phyloP scores from a whole-genome alignment of 129 eudicot species.

The Logfia minima region DNA sequence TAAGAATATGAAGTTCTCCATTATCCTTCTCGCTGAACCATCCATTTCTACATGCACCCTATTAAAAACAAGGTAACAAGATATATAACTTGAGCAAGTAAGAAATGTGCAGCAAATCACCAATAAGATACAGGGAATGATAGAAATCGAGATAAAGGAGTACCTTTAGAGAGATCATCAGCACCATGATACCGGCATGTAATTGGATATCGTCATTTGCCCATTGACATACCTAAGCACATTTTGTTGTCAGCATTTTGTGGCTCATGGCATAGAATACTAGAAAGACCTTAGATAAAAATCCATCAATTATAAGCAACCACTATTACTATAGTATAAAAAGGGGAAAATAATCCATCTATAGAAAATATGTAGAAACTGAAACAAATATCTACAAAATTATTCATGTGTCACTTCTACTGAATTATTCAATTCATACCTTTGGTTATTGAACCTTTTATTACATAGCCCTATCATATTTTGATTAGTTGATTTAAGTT shows the following conservation, averaged over 20 bases:
- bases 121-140: background rate
- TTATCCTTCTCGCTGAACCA: constrained; percentile 68
- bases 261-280: background rate
- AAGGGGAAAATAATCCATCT: background rate
- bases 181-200: constrained; percentile 70
- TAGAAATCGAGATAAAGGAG: constrained; percentile 4
- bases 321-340: background rate
- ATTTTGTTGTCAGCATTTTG: background rate
- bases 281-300: background rate
- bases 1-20: constrained; percentile 53
- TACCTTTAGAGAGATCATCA: constrained; percentile 86
- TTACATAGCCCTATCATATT: background rate
- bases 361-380: background rate
- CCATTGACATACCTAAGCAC: constrained; percentile 13
- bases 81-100: constrained; percentile 1
- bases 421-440: background rate
- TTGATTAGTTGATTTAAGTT: background rate
- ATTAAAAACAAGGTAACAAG: constrained; percentile 21
- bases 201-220: constrained; percentile 32
- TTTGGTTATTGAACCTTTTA: background rate
- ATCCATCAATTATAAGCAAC: background rate
- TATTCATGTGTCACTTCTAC: background rate
- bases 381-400: background rate
- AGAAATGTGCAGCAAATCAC: constrained; percentile 3
- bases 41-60: constrained; percentile 75